Evolutionary conservation across 2,329 filamentous ascomycete genomes (phyloP).

Genomic region (Monosporascus ibericus): DNA sequence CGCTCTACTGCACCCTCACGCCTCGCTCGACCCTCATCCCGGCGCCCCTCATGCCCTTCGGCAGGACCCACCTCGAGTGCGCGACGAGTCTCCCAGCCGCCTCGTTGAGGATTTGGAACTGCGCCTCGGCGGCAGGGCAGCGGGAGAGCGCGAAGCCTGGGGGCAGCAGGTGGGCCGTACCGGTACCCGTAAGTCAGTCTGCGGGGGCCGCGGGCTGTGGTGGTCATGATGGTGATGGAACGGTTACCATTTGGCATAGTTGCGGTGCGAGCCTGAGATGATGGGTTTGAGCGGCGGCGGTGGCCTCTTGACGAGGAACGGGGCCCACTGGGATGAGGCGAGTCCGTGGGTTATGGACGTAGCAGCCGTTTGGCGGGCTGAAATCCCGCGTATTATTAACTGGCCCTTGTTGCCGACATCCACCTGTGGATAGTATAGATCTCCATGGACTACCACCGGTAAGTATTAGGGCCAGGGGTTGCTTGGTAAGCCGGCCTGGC

Average conservation of each 20-base stretch:
- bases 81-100: conserved; percentile 14
- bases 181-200: too few species aligned
- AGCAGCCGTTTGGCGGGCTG: too few species aligned
- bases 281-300: not conserved
- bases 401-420: too few species aligned
- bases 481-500: too few species aligned
- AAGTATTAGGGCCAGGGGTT: too few species aligned
- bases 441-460: too few species aligned
- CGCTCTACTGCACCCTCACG: not conserved
- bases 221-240: not conserved
- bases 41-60: conserved; percentile 8
- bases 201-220: not conserved
- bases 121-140: conserved; percentile 13
- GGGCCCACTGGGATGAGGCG: too few species aligned
- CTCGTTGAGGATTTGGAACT: conserved; percentile 23
- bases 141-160: conserved; percentile 2
- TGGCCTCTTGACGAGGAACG: not conserved
- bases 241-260: too few species aligned
- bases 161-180: not conserved
- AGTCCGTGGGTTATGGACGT: too few species aligned
- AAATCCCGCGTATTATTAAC: too few species aligned
- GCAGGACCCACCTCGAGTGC: conserved; percentile 21
- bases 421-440: too few species aligned
- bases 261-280: not conserved
- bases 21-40: not conserved